phyloP scores from a whole-genome alignment of 1,139 yeast genomes.

The Spathaspora sp. region DNA sequence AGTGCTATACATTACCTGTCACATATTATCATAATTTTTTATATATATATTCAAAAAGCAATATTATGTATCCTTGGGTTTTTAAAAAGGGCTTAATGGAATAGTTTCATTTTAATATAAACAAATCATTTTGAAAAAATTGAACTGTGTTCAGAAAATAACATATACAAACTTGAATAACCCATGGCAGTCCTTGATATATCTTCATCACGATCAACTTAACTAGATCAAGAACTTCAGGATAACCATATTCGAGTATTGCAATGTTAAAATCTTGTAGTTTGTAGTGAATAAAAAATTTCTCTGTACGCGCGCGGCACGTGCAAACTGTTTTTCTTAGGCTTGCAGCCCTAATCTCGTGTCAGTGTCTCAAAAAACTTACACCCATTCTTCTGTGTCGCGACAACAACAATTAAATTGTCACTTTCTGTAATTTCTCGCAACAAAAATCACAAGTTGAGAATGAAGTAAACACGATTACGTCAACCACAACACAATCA shows the following conservation, averaged over 20 bases:
- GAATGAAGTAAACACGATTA: neutral
- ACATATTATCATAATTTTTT: neutral
- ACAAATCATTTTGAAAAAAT: neutral
- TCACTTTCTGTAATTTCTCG: neutral
- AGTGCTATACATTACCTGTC: neutral
- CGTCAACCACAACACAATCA: neutral
- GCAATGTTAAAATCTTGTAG: too few species aligned
- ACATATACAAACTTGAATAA: neutral
- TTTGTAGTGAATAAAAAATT: too few species aligned
- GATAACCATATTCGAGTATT: too few species aligned
- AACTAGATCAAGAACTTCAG: too few species aligned
- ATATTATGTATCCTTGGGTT: constrained; percentile 1
- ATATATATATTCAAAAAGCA: neutral
- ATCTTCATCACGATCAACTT: neutral
- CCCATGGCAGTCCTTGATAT: neutral
- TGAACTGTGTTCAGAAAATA: neutral
- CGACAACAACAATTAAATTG: neutral
- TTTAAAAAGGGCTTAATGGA: constrained; percentile 1
- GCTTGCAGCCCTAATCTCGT: neutral
- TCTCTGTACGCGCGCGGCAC: neutral
- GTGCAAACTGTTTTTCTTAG: neutral
- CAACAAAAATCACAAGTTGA: neutral
- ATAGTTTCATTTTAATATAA: neutral
- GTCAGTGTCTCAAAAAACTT: neutral
- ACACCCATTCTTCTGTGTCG: constrained; percentile 1